These are phyloP conservation scores for Colletotrichum sojae DNA, from an alignment of 2,329 filamentous ascomycete species.

Conservation along the genomic window DNA sequence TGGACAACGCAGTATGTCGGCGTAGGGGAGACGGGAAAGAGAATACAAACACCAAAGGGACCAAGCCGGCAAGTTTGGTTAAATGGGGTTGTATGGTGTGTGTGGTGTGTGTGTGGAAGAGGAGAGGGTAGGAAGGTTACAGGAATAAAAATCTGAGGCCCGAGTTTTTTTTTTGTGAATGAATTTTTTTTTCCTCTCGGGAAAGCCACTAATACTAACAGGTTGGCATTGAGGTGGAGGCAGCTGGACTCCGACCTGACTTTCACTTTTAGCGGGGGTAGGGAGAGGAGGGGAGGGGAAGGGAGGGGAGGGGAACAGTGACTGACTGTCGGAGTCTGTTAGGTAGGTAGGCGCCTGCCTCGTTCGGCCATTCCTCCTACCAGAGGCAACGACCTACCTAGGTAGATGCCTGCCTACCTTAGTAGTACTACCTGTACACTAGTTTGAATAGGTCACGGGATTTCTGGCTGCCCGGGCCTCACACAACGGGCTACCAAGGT, in stretches of 20 bases:
- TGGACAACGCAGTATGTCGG: constrained; percentile 12
- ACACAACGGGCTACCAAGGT: no score
- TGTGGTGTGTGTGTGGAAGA: constrained; percentile 33
- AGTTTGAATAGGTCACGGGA: no score
- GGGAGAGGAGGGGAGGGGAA: constrained; percentile 13
- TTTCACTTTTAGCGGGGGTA: constrained; percentile 37
- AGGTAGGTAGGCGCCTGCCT: no score
- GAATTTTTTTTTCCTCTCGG: constrained; percentile 42
- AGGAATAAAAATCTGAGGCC: constrained; percentile 41
- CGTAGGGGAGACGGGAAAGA: constrained; percentile 21
- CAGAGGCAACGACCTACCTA: no score
- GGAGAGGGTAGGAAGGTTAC: constrained; percentile 29
- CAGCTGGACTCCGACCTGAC: constrained; percentile 36
- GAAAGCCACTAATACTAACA: constrained; percentile 38
- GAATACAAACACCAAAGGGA: constrained; percentile 26
- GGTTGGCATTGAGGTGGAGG: constrained; percentile 38
- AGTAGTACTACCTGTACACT: no score
- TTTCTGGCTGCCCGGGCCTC: no score
- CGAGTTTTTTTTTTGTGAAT: constrained; percentile 42
- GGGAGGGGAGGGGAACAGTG: not conserved
- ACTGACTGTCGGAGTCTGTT: not conserved
- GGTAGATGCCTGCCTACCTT: no score
- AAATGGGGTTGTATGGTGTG: constrained; percentile 21
- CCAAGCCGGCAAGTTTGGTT: constrained; percentile 24
- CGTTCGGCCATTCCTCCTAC: no score